These are phyloP conservation scores for Prunus padus DNA, from an alignment of 306 rosid genomes.

Conservation along the genomic window DNA sequence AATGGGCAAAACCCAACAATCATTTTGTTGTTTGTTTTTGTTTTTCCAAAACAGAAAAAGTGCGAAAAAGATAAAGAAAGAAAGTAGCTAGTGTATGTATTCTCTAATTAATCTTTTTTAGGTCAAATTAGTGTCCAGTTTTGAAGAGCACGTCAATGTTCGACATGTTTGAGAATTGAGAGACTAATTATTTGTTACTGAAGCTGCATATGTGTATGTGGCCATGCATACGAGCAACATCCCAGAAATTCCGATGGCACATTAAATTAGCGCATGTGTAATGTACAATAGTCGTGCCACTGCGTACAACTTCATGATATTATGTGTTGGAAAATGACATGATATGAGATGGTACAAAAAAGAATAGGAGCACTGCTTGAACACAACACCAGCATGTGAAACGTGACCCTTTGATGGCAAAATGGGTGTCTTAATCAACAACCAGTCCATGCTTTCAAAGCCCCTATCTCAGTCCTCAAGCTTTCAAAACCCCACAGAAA, in stretches of 20 bases:
- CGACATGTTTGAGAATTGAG: background rate
- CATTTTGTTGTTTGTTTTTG: background rate
- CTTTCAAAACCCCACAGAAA: background rate
- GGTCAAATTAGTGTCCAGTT: background rate
- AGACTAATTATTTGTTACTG: background rate
- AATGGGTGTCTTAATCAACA: conserved; percentile 35
- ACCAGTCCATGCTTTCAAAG: background rate
- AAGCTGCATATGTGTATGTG: background rate
- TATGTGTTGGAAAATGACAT: background rate
- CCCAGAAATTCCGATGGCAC: background rate
- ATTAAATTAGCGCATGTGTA: background rate
- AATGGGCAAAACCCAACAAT: background rate
- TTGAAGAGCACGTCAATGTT: background rate
- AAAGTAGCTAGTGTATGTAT: background rate
- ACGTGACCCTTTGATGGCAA: background rate
- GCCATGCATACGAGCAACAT: background rate
- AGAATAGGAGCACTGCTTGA: background rate
- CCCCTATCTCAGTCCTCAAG: background rate
- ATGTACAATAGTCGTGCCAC: background rate
- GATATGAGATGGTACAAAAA: background rate
- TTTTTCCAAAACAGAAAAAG: no score
- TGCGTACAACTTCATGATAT: background rate
- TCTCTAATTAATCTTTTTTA: background rate
- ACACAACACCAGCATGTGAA: background rate
- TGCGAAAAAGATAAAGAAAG: background rate